Percentiles rank a stretch among this genome's conserved stretches.
Conservation (phyloP, 2,329 filamentous ascomycete species). For the Ophiostoma piceae region DNA sequence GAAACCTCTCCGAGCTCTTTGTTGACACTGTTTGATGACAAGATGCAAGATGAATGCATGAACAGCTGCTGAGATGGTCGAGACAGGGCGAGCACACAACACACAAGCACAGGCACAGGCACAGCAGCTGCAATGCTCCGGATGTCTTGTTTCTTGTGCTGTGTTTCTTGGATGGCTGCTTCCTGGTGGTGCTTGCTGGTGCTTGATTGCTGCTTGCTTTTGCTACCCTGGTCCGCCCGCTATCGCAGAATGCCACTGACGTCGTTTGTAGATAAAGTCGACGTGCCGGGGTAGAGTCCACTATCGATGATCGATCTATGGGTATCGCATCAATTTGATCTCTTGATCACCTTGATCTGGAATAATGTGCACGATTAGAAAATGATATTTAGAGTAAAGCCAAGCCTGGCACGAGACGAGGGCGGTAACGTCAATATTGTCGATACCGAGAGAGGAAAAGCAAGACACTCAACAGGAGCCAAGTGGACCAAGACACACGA, state of each 20-base stretch:
- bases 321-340: not conserved
- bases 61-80: not conserved
- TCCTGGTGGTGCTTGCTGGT: not conserved
- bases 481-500: not conserved
- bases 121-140: conserved; percentile 18
- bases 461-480: not conserved
- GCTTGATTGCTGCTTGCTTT: no score
- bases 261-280: not conserved
- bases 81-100: not conserved
- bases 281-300: not conserved
- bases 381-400: no score
- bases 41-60: not conserved
- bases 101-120: not conserved
- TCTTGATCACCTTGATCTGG: not conserved
- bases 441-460: not conserved
- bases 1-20: not conserved
- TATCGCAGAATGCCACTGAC: not conserved
- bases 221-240: not conserved
- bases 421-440: not conserved
- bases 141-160: conserved; percentile 4
- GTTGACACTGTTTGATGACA: not conserved
- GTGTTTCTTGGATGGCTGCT: not conserved
- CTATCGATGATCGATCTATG: not conserved
- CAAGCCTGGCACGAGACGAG: not conserved
- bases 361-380: not conserved